Base-by-base conservation (phyloP, 345 rosid species). In the Bruguiera sexangula region DNA sequence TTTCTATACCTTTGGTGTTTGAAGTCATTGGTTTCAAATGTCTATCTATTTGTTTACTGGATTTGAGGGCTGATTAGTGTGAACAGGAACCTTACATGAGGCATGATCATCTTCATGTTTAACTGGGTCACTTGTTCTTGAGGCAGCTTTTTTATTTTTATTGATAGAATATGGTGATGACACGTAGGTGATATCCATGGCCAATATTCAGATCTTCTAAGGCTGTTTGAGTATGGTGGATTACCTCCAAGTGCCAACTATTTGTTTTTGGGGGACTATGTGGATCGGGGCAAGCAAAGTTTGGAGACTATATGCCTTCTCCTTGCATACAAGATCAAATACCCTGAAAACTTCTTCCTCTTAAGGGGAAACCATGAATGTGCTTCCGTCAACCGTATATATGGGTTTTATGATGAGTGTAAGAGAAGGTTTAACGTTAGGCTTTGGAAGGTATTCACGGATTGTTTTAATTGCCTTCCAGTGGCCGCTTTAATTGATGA, bases 281-380 rank as follows among this genome's bases (percentile, higher is more conserved):
- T 91, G 52, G 97, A 91, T 81, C 85, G 97, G 6, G 94, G 98
- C 72, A 88, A 89, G 73, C 97, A 91, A 77, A 87, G 98, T 71
- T 78, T 91, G 2, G 97, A 93, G 82, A 93, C 98, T 16, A 91
- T 89, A 73, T 89, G 98, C 69, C 92, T 93, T 67, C 88, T 93
- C 63, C 85, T 93, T 6, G 96, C 96, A 7, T 93, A 85, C 68
- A 93, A 93, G 82, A 86, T 93, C 66, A 90, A 87, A 65, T 93
- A 81, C 68, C 92, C 98, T 26, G 84, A 85, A 51, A 90, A 86
- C 78, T 85, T 93, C 72, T 90, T 89, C 68, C 92, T 93, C 52
- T 75, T 93, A 65, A 79, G 97, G 76, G 97, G 98, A 73, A 93
- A 93, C 86, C 98, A 90, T 27, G 96, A 90, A 72, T 87, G 98